Conservation (phyloP, 164 flowering plant genomes). For the Berberis vulgaris region DNA sequence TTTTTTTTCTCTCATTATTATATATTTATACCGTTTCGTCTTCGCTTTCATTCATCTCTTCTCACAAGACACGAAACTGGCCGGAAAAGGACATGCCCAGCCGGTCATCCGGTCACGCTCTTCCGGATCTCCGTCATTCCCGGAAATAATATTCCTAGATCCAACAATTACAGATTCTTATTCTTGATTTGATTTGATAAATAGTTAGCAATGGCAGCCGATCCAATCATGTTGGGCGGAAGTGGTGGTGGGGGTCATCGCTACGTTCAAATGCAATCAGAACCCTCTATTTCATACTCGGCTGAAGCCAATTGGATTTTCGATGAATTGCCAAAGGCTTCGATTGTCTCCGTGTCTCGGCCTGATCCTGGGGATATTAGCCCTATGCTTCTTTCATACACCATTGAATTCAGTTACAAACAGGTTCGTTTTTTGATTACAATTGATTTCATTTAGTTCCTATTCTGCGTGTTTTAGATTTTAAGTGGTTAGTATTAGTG, state of each 20-base stretch:
- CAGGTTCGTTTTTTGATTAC: constrained; percentile 34
- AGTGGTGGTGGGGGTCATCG: constrained; percentile 8
- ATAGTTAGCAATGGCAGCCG: too few species aligned
- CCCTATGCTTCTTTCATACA: constrained; percentile 74
- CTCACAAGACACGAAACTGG: too few species aligned
- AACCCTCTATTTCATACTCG: constrained; percentile 31
- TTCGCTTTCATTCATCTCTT: too few species aligned
- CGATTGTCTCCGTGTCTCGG: constrained; percentile 78
- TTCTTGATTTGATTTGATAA: too few species aligned
- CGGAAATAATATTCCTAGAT: too few species aligned
- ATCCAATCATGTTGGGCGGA: not conserved
- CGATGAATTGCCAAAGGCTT: constrained; percentile 83
- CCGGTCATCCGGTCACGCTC: too few species aligned
- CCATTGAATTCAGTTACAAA: constrained; percentile 75
- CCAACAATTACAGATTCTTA: too few species aligned
- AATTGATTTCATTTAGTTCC: not conserved
- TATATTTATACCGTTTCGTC: too few species aligned
- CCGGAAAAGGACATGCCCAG: too few species aligned
- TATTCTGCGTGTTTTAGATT: not conserved
- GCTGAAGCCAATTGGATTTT: constrained; percentile 42
- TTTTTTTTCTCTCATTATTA: too few species aligned
- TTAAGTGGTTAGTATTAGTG: too few species aligned
- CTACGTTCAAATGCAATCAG: constrained; percentile 61
- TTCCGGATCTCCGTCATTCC: too few species aligned
- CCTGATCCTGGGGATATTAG: constrained; percentile 90